Evolutionary conservation across 805 yeast species (phyloP).

Genomic region (Wickerhamiella shivajii): DNA sequence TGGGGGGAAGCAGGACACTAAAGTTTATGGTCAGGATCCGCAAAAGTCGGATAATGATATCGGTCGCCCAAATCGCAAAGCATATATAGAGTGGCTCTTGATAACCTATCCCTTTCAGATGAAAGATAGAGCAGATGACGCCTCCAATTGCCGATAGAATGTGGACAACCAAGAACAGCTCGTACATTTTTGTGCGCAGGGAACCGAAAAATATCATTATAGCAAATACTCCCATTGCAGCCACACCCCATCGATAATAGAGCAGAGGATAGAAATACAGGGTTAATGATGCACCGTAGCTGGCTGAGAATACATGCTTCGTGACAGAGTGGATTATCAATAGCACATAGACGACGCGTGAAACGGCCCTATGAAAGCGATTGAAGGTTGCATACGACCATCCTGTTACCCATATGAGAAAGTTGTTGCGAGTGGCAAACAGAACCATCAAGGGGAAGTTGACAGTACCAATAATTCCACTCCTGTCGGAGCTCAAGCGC

Average conservation of each 20-base stretch:
- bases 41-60: constrained; percentile 41
- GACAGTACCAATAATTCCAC: constrained; percentile 37
- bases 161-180: constrained; percentile 39
- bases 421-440: constrained; percentile 50
- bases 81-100: constrained; percentile 39
- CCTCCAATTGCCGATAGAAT: constrained; percentile 38
- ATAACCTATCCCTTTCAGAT: constrained; percentile 38
- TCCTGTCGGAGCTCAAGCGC: constrained; percentile 37
- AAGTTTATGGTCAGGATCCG: constrained; percentile 30
- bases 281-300: constrained; percentile 22
- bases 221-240: constrained; percentile 24
- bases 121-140: constrained; percentile 42
- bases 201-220: constrained; percentile 34
- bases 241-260: constrained; percentile 25
- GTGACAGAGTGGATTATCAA: constrained; percentile 33
- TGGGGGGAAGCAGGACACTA: constrained; percentile 25
- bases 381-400: constrained; percentile 43
- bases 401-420: constrained; percentile 44
- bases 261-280: constrained; percentile 25
- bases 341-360: constrained; percentile 31
- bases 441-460: constrained; percentile 37
- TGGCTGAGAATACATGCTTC: constrained; percentile 35
- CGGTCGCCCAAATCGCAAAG: constrained; percentile 52
- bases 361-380: constrained; percentile 43
- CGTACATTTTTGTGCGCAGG: constrained; percentile 39